Percentiles rank a stretch among this genome's conserved stretches.
Evolutionary conservation across 2,329 filamentous ascomycete genomes (phyloP).

Genomic region (Nannizzia gypsea): DNA sequence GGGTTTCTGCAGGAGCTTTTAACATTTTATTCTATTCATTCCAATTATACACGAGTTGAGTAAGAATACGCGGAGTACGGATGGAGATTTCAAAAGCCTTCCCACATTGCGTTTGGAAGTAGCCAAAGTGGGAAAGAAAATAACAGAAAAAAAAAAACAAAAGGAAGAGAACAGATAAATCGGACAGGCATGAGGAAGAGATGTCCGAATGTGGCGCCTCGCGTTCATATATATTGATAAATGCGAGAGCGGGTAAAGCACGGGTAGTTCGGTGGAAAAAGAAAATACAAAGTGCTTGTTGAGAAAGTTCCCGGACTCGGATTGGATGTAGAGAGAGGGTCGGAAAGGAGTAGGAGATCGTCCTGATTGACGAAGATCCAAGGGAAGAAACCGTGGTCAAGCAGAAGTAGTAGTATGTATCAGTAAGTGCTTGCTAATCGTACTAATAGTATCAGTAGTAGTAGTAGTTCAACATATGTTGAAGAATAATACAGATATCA

Average conservation of each 20-base stretch:
- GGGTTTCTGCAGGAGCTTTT: not conserved
- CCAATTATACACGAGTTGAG: constrained; percentile 4
- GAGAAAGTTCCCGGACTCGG: no score
- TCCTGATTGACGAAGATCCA: not conserved
- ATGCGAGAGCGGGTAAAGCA: not conserved
- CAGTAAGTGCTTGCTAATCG: not conserved
- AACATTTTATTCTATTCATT: not conserved
- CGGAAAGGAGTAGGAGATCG: not conserved
- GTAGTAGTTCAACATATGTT: not conserved
- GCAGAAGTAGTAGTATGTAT: not conserved
- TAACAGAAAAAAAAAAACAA: no score
- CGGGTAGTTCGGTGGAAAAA: not conserved
- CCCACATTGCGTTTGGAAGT: not conserved
- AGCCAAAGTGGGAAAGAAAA: not conserved
- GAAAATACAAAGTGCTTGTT: no score
- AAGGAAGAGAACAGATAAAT: not conserved
- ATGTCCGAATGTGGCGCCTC: not conserved
- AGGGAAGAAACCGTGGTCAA: not conserved
- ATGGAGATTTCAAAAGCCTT: not conserved
- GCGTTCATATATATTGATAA: not conserved
- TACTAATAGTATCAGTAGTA: not conserved
- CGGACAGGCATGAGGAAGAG: not conserved
- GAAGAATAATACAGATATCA: not conserved
- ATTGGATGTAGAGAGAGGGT: not conserved
- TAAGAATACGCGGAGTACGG: not conserved